Evolutionary conservation across 1,284 basidiomycete genomes (phyloP).

Genomic region (Polyporus tsugae): DNA sequence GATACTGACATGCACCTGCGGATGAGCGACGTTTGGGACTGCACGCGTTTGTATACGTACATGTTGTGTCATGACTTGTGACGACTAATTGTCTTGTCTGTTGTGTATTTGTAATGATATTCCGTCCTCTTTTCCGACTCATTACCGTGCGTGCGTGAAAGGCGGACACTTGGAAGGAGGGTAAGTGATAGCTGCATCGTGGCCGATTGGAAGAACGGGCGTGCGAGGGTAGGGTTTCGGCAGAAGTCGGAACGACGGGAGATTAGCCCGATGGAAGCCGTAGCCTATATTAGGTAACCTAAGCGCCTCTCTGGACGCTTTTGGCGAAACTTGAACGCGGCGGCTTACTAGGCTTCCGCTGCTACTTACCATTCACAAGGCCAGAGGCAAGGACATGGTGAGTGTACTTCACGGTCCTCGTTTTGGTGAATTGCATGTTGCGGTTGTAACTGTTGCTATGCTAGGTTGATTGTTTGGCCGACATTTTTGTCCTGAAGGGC

Average conservation of each 20-base stretch:
- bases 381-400: not conserved
- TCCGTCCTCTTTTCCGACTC: not conserved
- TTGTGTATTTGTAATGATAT: slow-evolving; percentile 9
- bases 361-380: too few species aligned
- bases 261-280: too few species aligned
- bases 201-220: not conserved
- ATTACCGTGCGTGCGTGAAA: not conserved
- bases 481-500: not conserved
- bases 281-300: too few species aligned
- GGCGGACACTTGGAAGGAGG: not conserved
- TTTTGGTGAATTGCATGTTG: too few species aligned
- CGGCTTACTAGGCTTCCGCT: too few species aligned
- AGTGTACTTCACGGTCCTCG: not conserved
- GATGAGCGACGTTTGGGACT: slow-evolving; percentile 2
- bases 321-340: too few species aligned
- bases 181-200: not conserved
- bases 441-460: not conserved
- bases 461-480: not conserved
- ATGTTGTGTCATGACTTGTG: not conserved
- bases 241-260: too few species aligned
- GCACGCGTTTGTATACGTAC: slow-evolving; percentile 9
- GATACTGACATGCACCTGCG: too few species aligned
- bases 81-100: not conserved
- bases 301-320: too few species aligned
- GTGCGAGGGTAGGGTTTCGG: too few species aligned